Conservation (phyloP, 805 yeast genomes). For the Candida stauntonica region DNA sequence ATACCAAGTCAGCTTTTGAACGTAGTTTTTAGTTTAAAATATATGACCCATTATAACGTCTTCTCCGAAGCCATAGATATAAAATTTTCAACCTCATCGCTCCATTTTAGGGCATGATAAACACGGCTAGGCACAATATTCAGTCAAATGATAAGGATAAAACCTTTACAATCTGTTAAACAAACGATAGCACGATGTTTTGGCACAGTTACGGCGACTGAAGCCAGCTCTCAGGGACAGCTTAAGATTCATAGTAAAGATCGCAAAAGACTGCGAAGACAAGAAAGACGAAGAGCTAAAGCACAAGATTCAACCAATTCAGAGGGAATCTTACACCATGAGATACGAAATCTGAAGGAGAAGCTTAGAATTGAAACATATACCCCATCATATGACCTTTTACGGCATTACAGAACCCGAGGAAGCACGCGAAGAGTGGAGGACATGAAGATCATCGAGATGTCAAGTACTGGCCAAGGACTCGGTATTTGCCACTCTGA, state of each 20-base stretch:
- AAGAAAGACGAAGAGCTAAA: background rate
- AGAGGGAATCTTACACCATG: conserved; percentile 9
- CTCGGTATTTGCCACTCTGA: conserved; percentile 65
- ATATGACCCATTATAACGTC: too few species aligned
- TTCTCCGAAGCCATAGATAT: too few species aligned
- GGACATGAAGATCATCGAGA: conserved; percentile 37
- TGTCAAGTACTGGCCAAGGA: conserved; percentile 75
- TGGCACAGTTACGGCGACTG: too few species aligned
- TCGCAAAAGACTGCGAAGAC: conserved; percentile 4
- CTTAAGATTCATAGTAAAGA: conserved; percentile 2
- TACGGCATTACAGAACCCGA: conserved; percentile 6
- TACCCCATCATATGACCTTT: conserved; percentile 4
- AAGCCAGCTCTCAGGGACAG: too few species aligned
- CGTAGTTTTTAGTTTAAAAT: too few species aligned
- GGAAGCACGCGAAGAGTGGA: conserved; percentile 2
- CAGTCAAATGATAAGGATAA: too few species aligned
- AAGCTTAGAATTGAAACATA: background rate
- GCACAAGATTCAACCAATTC: conserved; percentile 11
- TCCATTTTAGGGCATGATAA: too few species aligned
- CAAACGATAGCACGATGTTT: too few species aligned
- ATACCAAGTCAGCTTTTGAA: too few species aligned
- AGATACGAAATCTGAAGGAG: conserved; percentile 4
- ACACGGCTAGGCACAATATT: too few species aligned
- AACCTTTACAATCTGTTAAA: too few species aligned
- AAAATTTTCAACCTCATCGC: too few species aligned